Percentiles rank a stretch among this genome's conserved stretches.
These are phyloP conservation scores for Talaromyces sp. DNA, from an alignment of 2,329 filamentous ascomycete species.

Conservation along the genomic window DNA sequence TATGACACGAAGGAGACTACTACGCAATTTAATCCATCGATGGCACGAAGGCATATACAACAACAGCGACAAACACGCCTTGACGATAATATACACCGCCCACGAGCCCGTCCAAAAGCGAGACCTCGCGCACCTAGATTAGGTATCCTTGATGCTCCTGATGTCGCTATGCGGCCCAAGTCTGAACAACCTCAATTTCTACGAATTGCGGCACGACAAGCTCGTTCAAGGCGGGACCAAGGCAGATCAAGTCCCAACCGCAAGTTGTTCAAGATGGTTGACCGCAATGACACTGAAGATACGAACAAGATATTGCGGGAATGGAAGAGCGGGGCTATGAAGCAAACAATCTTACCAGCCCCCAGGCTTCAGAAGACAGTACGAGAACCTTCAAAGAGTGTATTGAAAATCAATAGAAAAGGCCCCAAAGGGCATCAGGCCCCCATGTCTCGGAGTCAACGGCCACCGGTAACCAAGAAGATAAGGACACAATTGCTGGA, in stretches of 20 bases:
- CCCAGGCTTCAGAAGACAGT: constrained; percentile 13
- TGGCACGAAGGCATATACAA: constrained; percentile 17
- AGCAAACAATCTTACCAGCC: constrained; percentile 18
- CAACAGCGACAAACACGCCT: constrained; percentile 29
- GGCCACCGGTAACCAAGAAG: not conserved
- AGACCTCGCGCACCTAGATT: constrained; percentile 23
- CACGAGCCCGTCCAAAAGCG: constrained; percentile 18
- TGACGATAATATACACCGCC: constrained; percentile 25
- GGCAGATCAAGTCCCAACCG: constrained; percentile 47
- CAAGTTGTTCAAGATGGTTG: constrained; percentile 50
- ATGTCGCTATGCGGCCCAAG: constrained; percentile 22
- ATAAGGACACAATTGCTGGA: not conserved
- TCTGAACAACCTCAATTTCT: constrained; percentile 48
- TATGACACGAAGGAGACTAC: not conserved
- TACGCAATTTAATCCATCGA: not conserved
- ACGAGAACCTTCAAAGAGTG: constrained; percentile 18
- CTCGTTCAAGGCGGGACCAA: constrained; percentile 40
- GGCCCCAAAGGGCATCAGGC: not conserved
- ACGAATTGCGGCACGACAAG: constrained; percentile 49
- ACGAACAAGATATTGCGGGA: constrained; percentile 43
- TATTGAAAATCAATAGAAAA: constrained; percentile 16
- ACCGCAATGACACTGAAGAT: constrained; percentile 49
- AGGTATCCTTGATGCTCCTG: constrained; percentile 49
- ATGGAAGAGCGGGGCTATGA: constrained; percentile 46
- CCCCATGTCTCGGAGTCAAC: not conserved